Percentiles rank a stretch among this genome's conserved stretches.
phyloP scores from a whole-genome alignment of 768 basidiomycete species.

The Filobasidium floriforme region DNA sequence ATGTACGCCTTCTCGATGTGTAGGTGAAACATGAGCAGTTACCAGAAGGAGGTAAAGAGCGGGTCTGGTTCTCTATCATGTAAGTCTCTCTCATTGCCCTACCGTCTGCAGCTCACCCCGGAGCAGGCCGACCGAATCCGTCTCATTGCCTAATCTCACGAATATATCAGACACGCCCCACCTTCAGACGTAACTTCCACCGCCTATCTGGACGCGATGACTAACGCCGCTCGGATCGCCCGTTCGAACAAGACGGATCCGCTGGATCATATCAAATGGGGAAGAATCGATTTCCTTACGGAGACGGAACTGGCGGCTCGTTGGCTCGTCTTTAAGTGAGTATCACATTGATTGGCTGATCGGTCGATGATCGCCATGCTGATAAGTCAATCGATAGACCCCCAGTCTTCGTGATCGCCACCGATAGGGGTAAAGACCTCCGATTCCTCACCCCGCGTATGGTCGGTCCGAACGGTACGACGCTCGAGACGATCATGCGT shows the following conservation, averaged over 20 bases:
- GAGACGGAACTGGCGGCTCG: constrained; percentile 76
- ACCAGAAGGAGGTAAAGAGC: constrained; percentile 50
- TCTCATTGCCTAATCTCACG: too few relatives aligned
- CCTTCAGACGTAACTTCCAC: constrained; percentile 62
- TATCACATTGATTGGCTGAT: background rate
- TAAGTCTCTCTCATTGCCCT: constrained; percentile 45
- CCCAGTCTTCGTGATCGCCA: constrained; percentile 63
- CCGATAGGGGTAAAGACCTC: constrained; percentile 66
- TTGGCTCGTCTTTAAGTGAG: constrained; percentile 76
- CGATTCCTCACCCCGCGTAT: constrained; percentile 67
- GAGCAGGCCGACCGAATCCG: background rate
- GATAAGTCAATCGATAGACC: constrained; percentile 51
- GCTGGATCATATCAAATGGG: constrained; percentile 68
- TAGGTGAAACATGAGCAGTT: constrained; percentile 64
- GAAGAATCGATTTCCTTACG: constrained; percentile 76
- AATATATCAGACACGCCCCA: constrained; percentile 58
- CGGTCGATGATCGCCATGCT: background rate
- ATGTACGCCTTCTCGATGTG: too few relatives aligned
- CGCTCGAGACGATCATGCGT: constrained; percentile 60
- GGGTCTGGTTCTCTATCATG: constrained; percentile 75
- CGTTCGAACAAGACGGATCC: constrained; percentile 51
- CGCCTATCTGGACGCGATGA: constrained; percentile 65
- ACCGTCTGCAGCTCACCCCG: background rate
- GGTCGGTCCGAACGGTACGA: constrained; percentile 56
- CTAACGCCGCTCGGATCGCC: constrained; percentile 63